phyloP scores from a whole-genome alignment of 2,329 filamentous ascomycete species.

The Arthroderma sp. region DNA sequence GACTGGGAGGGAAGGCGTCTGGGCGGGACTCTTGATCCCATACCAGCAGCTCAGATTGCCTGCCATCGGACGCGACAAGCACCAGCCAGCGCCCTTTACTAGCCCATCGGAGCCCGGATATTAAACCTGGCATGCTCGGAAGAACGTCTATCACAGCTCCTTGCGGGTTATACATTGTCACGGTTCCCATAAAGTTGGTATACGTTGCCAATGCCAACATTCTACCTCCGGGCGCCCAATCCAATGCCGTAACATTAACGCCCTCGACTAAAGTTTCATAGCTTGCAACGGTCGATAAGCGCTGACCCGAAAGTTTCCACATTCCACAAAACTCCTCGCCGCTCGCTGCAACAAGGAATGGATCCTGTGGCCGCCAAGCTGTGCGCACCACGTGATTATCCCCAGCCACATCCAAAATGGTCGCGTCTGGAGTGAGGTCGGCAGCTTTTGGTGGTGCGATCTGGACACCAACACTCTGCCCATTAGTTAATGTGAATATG shows the following conservation, averaged over 20 bases:
- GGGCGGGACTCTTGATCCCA: constrained; percentile 30
- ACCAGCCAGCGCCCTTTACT: constrained; percentile 25
- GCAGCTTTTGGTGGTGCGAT: constrained; percentile 35
- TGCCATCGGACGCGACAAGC: constrained; percentile 31
- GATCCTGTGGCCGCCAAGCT: constrained; percentile 33
- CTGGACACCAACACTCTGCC: constrained; percentile 35
- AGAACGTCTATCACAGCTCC: constrained; percentile 33
- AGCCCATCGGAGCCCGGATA: constrained; percentile 32
- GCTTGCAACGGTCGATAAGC: constrained; percentile 15
- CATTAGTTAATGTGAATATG: constrained; percentile 29
- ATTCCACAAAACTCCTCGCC: constrained; percentile 34
- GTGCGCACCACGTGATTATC: constrained; percentile 28
- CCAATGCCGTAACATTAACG: constrained; percentile 29
- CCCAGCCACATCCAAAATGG: constrained; percentile 25
- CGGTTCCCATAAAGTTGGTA: constrained; percentile 28
- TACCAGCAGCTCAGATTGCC: constrained; percentile 28
- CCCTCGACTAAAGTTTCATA: constrained; percentile 25
- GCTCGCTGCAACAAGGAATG: constrained; percentile 28
- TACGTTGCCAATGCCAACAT: constrained; percentile 36
- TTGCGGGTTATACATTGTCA: constrained; percentile 32
- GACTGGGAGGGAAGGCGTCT: constrained; percentile 24
- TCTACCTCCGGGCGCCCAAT: constrained; percentile 33
- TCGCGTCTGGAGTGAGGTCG: constrained; percentile 33
- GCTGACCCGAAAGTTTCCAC: constrained; percentile 27
- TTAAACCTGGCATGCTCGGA: constrained; percentile 31